Conservation (phyloP, 2,329 filamentous ascomycete species). For the Cladophialophora yegresii region DNA sequence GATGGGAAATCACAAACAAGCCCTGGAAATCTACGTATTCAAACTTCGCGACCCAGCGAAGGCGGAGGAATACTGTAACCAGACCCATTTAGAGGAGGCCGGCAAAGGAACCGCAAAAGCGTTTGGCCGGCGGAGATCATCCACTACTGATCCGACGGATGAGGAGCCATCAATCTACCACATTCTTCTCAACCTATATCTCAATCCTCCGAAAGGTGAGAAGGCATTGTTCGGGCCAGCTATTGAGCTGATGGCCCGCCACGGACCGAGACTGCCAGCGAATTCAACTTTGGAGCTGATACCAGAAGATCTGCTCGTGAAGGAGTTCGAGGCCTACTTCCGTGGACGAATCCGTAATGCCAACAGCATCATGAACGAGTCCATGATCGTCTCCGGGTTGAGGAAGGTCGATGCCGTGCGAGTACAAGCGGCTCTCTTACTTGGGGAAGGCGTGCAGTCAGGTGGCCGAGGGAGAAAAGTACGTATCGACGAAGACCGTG, state of each 20-base stretch:
- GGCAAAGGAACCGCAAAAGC: slow-evolving; percentile 41
- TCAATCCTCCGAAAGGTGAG: slow-evolving; percentile 74
- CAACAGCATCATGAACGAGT: slow-evolving; percentile 78
- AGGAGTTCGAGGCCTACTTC: slow-evolving; percentile 86
- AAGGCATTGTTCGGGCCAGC: slow-evolving; percentile 74
- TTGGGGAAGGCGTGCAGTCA: slow-evolving; percentile 64
- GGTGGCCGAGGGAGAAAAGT: slow-evolving; percentile 68
- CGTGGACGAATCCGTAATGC: slow-evolving; percentile 83
- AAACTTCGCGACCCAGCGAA: slow-evolving; percentile 83
- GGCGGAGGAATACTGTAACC: slow-evolving; percentile 95
- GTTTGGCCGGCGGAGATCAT: slow-evolving; percentile 44
- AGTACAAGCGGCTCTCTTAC: slow-evolving; percentile 69
- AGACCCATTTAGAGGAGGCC: slow-evolving; percentile 66
- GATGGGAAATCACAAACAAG: slow-evolving; percentile 93
- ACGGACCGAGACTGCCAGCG: slow-evolving; percentile 87
- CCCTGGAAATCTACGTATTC: slow-evolving; percentile 96
- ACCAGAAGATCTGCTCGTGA: slow-evolving; percentile 74
- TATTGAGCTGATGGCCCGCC: slow-evolving; percentile 82
- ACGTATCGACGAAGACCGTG: slow-evolving; percentile 79
- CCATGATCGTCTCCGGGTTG: slow-evolving; percentile 73
- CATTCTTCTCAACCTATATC: slow-evolving; percentile 83
- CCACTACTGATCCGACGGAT: slow-evolving; percentile 55
- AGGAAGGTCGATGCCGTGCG: slow-evolving; percentile 77
- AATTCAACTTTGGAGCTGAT: slow-evolving; percentile 83
- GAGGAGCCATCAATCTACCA: slow-evolving; percentile 81